Percentiles rank a stretch among this genome's conserved stretches.
Conservation (phyloP, 1,284 basidiomycete genomes). For the Spongispora temasekensis region DNA sequence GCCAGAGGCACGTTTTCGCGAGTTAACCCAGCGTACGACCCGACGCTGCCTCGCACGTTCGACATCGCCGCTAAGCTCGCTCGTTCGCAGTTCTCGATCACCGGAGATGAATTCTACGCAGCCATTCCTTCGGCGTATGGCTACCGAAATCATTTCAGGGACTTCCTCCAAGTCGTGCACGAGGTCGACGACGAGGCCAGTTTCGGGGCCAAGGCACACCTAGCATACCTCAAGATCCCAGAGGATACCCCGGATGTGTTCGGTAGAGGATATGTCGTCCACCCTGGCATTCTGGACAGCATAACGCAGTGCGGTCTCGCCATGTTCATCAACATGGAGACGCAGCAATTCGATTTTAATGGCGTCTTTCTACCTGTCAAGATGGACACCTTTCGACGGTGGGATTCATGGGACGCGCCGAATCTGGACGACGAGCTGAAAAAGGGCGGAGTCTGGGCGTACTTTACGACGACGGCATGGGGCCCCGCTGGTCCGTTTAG, state of each 20-base stretch:
- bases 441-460: conserved; percentile 33
- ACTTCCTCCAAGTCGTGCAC: conserved; percentile 31
- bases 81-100: conserved; percentile 18
- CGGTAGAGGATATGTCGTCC: conserved; percentile 30
- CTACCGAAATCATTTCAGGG: conserved; percentile 28
- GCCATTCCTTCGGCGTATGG: conserved; percentile 26
- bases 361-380: conserved; percentile 34
- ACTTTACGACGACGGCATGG: conserved; percentile 26
- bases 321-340: conserved; percentile 35
- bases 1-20: conserved; percentile 31
- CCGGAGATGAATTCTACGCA: conserved; percentile 27
- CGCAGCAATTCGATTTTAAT: conserved; percentile 33
- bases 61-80: conserved; percentile 25
- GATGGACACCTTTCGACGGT: conserved; percentile 31
- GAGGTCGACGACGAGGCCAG: conserved; percentile 29
- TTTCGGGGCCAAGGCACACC: conserved; percentile 29
- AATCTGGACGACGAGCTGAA: conserved; percentile 28
- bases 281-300: conserved; percentile 34
- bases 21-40: conserved; percentile 28
- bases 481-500: conserved; percentile 29
- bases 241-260: conserved; percentile 30
- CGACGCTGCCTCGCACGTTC: conserved; percentile 20
- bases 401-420: conserved; percentile 27
- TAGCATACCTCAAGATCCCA: conserved; percentile 25
- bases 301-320: conserved; percentile 35